Conservation (phyloP, 108 stramenopile species). For the Discostella pseudostelligera region DNA sequence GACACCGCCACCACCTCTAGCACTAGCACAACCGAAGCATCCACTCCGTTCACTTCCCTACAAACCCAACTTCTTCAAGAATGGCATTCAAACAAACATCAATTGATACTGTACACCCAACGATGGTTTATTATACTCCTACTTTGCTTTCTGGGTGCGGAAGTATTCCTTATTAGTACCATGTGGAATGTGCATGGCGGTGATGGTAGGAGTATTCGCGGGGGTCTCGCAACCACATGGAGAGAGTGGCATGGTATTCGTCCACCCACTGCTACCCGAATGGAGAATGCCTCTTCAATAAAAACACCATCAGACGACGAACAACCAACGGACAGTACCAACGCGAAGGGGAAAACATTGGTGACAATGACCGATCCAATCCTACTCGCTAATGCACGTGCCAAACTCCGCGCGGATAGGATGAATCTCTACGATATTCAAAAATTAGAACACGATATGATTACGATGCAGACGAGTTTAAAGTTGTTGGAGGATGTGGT, state of each 20-base stretch:
- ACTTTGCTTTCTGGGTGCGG: neutral
- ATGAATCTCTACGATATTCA: slow-evolving; percentile 19
- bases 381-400: slow-evolving; percentile 12
- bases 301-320: too few relatives aligned
- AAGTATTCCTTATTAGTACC: neutral
- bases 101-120: slow-evolving; percentile 4
- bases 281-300: too few relatives aligned
- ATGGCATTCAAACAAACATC: neutral
- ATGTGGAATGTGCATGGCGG: neutral
- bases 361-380: slow-evolving; percentile 16
- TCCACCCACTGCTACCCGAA: neutral
- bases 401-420: slow-evolving; percentile 13
- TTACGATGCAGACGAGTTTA: slow-evolving; percentile 5
- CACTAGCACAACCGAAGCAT: too few relatives aligned
- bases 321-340: neutral
- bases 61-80: too few relatives aligned
- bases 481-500: slow-evolving; percentile 7
- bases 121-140: slow-evolving; percentile 7
- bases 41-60: too few relatives aligned
- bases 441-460: slow-evolving; percentile 15
- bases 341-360: neutral
- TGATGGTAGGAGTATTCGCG: too few relatives aligned
- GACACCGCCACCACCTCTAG: too few relatives aligned
- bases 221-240: neutral
- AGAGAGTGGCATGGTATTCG: slow-evolving; percentile 7